These are phyloP conservation scores for Aspergillus funiculosus DNA, from an alignment of 495 filamentous ascomycete genomes.

Conservation along the genomic window DNA sequence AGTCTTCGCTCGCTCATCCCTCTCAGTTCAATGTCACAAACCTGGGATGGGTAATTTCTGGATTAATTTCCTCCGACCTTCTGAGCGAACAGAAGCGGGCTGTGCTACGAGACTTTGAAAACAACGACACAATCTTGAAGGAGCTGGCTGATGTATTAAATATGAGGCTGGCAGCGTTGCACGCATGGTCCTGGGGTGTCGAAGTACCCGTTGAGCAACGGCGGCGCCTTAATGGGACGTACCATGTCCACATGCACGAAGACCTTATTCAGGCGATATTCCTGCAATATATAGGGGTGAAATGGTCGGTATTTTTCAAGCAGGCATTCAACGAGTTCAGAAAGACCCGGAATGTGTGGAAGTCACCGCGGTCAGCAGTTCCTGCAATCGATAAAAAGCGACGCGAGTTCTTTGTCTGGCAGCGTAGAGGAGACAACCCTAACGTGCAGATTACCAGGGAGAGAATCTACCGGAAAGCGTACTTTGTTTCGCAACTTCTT, in stretches of 20 bases:
- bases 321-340: not conserved
- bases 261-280: conserved; percentile 18
- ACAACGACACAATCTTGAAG: conserved; percentile 5
- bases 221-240: conserved; percentile 12
- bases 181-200: conserved; percentile 14
- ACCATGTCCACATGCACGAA: conserved; percentile 15
- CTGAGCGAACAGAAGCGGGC: conserved; percentile 11
- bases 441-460: conserved; percentile 6
- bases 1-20: not conserved
- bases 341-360: conserved; percentile 3
- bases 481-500: conserved; percentile 14
- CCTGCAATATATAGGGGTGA: conserved; percentile 11
- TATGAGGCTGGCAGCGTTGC: conserved; percentile 10
- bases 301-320: conserved; percentile 16
- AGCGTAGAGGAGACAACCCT: not conserved
- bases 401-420: conserved; percentile 7
- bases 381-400: conserved; percentile 13
- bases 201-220: conserved; percentile 11
- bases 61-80: conserved; percentile 9
- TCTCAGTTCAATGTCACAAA: not conserved
- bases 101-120: conserved; percentile 12
- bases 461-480: conserved; percentile 4
- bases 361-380: conserved; percentile 5
- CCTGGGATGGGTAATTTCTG: conserved; percentile 4
- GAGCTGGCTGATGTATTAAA: conserved; percentile 15